Base-by-base conservation (phyloP, 140 eudicot species). In the Bidens hawaiensis region DNA sequence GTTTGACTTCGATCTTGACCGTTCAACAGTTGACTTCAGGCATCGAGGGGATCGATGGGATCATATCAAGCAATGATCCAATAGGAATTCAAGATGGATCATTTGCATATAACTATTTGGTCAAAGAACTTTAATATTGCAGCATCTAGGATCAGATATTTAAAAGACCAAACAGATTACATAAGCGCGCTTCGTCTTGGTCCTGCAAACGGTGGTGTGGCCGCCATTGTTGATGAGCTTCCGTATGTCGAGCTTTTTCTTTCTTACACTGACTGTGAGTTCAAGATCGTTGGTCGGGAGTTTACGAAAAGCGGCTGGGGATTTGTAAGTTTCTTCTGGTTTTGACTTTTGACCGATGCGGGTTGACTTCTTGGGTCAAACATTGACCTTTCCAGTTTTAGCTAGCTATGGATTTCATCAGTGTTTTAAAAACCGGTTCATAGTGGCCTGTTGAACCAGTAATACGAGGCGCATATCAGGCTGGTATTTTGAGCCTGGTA, bases 291-390 rank as follows among this genome's bases (percentile, higher is more conserved):
- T 16, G 99, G 99, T 26, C 95, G 75, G 56, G 95, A 88, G 76
- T 94, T 94, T 60, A 94, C 97, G 0, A 88, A 80, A 69, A 85
- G 95, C 19, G 99, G 99, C 47, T 94, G 99, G 99, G 99, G 99
- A 78, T 94, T 88, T 28, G 99, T 94, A 79, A 94, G 99, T 88
- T 34, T 62, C 68, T 13, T 3, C n/a, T n/a, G n/a, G 3, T n/a
- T 47, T 56, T 41, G 53, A 28, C 47, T 57, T 69, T 38, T 30
- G n/a, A n/a, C n/a, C n/a, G n/a, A n/a, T n/a, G n/a, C 17, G 6
- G 23, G 46, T 21, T 0, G 33, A 60, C 62, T 45, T 52, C 1
- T 26, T 52, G 30, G 17, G 38, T 40, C n/a, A 30, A 30, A 30
- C 6, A 8, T 30, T 30, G n/a, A n/a, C n/a, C n/a, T n/a, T n/a